Conservation (phyloP, 202 grass and related monocot genomes). For the Zoysia matrella region DNA sequence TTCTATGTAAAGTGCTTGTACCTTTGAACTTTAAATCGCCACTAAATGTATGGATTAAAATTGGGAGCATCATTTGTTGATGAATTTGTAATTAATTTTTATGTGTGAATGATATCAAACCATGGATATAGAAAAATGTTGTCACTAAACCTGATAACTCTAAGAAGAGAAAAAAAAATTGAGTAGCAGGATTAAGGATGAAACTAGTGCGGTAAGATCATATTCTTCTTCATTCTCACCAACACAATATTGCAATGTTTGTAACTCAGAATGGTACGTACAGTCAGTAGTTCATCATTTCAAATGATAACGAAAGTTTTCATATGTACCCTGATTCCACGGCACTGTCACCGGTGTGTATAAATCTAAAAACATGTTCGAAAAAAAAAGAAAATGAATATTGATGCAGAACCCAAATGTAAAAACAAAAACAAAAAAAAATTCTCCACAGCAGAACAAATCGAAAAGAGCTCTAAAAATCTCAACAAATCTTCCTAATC, state of each 20-base stretch:
- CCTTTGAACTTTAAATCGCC: neutral
- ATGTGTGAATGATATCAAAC: neutral
- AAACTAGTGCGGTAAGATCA: neutral
- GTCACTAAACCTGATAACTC: neutral
- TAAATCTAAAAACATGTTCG: neutral
- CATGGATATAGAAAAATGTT: neutral
- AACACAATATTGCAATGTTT: neutral
- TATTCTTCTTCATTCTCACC: neutral
- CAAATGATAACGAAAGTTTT: neutral
- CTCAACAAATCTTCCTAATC: neutral
- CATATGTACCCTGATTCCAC: neutral
- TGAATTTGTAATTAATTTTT: neutral
- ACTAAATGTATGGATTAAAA: constrained; percentile 23
- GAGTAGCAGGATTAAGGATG: neutral
- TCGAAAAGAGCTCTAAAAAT: neutral
- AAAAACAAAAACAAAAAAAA: neutral
- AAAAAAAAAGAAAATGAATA: no score
- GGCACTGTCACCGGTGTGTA: neutral
- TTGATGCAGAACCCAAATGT: neutral
- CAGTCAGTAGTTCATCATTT: neutral
- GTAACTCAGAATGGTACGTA: neutral
- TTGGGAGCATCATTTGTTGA: neutral
- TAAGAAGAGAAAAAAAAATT: neutral
- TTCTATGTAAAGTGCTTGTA: constrained; percentile 19
- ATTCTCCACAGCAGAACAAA: neutral